Percentiles rank a stretch among this genome's conserved stretches.
Conservation (phyloP, 495 filamentous ascomycete species). For the Neurospora terricola region DNA sequence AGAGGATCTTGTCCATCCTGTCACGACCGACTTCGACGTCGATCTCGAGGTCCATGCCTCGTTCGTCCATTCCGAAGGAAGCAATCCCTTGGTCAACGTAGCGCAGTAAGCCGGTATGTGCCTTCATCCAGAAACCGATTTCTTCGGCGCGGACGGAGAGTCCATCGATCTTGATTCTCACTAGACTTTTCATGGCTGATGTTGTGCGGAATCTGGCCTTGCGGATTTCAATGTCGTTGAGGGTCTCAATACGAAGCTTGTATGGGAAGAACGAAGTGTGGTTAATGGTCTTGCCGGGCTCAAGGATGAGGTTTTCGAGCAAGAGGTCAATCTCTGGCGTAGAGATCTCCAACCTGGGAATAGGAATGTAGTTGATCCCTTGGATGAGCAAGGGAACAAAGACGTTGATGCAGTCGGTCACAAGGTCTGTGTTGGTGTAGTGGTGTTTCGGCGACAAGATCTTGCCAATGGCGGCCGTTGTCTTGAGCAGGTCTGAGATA, state of each 20-base stretch:
- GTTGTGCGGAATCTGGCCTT: constrained; percentile 66
- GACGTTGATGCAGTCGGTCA: constrained; percentile 64
- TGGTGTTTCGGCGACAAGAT: constrained; percentile 50
- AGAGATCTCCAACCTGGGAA: constrained; percentile 76
- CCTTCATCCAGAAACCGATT: constrained; percentile 63
- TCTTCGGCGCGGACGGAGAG: constrained; percentile 75
- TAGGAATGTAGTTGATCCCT: constrained; percentile 74
- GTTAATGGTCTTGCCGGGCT: constrained; percentile 79
- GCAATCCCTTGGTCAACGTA: constrained; percentile 75
- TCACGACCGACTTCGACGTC: constrained; percentile 72
- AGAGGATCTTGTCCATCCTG: constrained; percentile 67
- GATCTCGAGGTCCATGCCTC: constrained; percentile 76
- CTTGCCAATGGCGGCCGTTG: constrained; percentile 51
- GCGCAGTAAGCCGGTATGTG: constrained; percentile 56
- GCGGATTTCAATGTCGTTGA: constrained; percentile 75
- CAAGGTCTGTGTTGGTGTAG: constrained; percentile 54
- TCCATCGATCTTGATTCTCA: constrained; percentile 69
- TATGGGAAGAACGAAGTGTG: constrained; percentile 83
- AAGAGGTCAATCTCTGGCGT: constrained; percentile 76
- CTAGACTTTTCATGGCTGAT: constrained; percentile 54
- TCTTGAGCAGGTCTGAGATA: constrained; percentile 55
- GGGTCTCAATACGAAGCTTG: constrained; percentile 66
- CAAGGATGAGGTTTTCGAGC: constrained; percentile 81
- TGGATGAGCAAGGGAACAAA: constrained; percentile 72
- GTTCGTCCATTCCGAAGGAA: constrained; percentile 71